phyloP scores from a whole-genome alignment of 768 basidiomycete species.

The Boletus reticuloceps region DNA sequence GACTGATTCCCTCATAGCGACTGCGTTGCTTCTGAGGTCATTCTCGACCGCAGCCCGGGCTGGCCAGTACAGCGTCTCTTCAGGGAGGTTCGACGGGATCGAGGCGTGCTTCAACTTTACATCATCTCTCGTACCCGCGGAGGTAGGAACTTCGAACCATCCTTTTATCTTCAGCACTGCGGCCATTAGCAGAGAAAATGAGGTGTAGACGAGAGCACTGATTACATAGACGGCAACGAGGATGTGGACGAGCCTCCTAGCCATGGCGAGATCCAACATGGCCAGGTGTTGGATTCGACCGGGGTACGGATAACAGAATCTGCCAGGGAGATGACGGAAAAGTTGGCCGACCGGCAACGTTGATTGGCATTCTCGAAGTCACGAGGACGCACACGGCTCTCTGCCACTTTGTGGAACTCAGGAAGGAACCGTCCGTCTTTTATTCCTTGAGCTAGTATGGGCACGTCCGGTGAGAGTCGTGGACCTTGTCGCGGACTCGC shows the following conservation, averaged over 20 bases:
- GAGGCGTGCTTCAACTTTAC: conserved; percentile 1
- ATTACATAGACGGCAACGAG: conserved; percentile 22
- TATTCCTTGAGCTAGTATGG: no score
- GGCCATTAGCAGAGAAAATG: conserved; percentile 21
- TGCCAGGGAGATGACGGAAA: background rate
- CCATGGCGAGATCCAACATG: conserved; percentile 10
- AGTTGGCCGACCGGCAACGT: background rate
- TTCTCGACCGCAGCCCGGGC: background rate
- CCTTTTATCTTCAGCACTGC: conserved; percentile 6
- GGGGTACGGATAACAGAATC: background rate
- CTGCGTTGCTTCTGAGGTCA: background rate
- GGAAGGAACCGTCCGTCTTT: background rate
- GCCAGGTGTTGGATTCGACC: background rate
- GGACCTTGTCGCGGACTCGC: no score
- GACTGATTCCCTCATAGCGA: conserved; percentile 44
- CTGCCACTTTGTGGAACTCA: background rate
- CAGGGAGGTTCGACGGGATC: conserved; percentile 3
- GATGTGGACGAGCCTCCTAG: conserved; percentile 13
- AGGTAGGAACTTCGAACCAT: background rate
- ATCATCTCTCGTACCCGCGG: background rate
- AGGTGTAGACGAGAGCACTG: conserved; percentile 31
- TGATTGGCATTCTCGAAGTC: conserved; percentile 15
- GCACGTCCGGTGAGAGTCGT: background rate
- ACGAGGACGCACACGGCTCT: background rate
- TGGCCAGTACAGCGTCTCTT: conserved; percentile 24